Conservation (phyloP, 2,329 filamentous ascomycete species). For the Daldinia sp. region DNA sequence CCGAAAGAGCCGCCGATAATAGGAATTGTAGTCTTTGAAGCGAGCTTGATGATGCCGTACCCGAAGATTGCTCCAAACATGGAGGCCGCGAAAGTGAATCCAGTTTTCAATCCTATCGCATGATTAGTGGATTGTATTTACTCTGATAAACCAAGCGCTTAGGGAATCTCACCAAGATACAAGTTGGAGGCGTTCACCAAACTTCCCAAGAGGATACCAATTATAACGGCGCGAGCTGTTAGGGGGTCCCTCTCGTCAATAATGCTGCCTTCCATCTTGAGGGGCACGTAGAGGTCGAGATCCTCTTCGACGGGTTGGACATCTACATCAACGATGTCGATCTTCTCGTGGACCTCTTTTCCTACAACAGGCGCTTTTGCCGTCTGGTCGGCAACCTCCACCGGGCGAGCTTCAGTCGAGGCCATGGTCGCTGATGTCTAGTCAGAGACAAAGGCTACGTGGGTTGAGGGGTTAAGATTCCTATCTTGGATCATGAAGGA, state of each 20-base stretch:
- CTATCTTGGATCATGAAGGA: constrained; percentile 13
- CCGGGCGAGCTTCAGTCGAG: constrained; percentile 37
- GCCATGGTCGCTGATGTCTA: constrained; percentile 38
- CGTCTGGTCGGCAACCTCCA: constrained; percentile 36
- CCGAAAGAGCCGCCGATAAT: constrained; percentile 63
- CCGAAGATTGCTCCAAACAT: constrained; percentile 62
- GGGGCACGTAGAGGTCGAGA: constrained; percentile 52
- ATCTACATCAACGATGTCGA: constrained; percentile 42
- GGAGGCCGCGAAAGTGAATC: constrained; percentile 55
- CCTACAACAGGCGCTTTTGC: constrained; percentile 21
- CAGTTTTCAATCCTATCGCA: constrained; percentile 53
- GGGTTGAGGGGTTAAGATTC: constrained; percentile 23
- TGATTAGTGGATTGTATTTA: constrained; percentile 10
- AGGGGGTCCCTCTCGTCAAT: constrained; percentile 53
- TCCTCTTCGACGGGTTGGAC: constrained; percentile 45
- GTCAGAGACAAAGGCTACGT: constrained; percentile 31
- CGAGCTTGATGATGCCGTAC: constrained; percentile 62
- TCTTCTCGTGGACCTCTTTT: constrained; percentile 36
- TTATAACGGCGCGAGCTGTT: constrained; percentile 60
- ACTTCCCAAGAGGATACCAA: constrained; percentile 61
- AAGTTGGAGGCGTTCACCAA: constrained; percentile 66
- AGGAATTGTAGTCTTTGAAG: constrained; percentile 56
- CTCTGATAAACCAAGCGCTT: constrained; percentile 13
- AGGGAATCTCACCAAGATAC: constrained; percentile 59
- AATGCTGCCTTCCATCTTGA: constrained; percentile 49